These are phyloP conservation scores for Nepenthes mirabilis DNA, from an alignment of 148 eudicot genomes.

Conservation along the genomic window DNA sequence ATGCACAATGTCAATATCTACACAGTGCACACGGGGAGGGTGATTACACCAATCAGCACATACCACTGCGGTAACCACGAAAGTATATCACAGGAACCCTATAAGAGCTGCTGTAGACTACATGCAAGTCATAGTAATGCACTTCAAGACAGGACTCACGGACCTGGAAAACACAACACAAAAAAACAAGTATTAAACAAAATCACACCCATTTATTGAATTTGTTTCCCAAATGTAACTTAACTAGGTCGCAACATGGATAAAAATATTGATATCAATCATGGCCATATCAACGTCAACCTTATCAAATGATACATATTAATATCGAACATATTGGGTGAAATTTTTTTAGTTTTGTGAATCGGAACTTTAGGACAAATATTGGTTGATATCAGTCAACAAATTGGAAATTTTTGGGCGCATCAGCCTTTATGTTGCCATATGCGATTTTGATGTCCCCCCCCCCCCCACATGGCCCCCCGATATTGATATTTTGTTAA, in stretches of 20 bases:
- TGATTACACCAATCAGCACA: slow-evolving; percentile 3
- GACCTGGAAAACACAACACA: slow-evolving; percentile 24
- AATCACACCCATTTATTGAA: not conserved
- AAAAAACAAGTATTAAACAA: not conserved
- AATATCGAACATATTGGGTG: too few relatives aligned
- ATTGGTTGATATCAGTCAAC: not conserved
- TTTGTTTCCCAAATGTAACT: too few relatives aligned
- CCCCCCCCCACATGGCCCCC: too few relatives aligned
- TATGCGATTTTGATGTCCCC: too few relatives aligned
- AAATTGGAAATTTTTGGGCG: too few relatives aligned
- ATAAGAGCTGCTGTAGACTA: slow-evolving; percentile 68
- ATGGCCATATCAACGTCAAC: too few relatives aligned
- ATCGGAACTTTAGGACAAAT: not conserved
- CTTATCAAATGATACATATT: too few relatives aligned
- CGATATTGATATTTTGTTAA: too few relatives aligned
- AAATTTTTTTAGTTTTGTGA: not conserved
- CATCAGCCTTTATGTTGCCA: too few relatives aligned
- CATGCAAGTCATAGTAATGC: slow-evolving; percentile 73
- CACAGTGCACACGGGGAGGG: not conserved
- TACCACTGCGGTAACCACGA: slow-evolving; percentile 63
- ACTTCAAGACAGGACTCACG: slow-evolving; percentile 24
- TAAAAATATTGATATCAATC: too few relatives aligned
- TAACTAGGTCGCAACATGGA: too few relatives aligned
- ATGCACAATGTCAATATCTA: not conserved
- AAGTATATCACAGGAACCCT: slow-evolving; percentile 83